Base-by-base conservation (phyloP, 345 rosid species). In the Hibiscus syriacus region DNA sequence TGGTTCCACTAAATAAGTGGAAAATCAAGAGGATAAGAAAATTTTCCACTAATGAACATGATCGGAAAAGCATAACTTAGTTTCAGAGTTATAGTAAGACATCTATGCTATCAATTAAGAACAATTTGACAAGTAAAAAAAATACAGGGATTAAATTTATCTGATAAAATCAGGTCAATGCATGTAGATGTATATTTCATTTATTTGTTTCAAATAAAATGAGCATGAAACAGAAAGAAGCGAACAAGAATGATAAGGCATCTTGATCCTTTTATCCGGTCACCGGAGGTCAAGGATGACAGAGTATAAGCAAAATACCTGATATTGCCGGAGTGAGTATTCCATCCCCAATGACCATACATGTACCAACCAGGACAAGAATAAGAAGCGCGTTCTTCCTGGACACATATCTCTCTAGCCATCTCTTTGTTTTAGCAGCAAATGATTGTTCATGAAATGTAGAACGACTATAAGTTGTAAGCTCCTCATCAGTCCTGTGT, bases 251-350 rank as follows among this genome's bases (percentile, higher is more conserved):
- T 46, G 10, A 20, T 5, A n/a, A 46, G 20, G 19, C 52, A 46
- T n/a, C 9, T 46, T n/a, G n/a, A 46, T 46, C 52, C 22, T 46
- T 46, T n/a, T 46, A 46, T 46, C 52, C 52, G 20, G 27, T 20
- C 55, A 20, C 3, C 9, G 55, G 55, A 20, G 26, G 3, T 52
- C 55, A 52, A 52, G 55, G 26, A 52, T 52, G 27, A 52, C 3
- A 23, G 55, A 52, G 48, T 19, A 17, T 53, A 43, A 30, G 34
- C 22, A 39, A 13, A 22, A 41, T 81, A 90, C 99, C 99, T 23
- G 99, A 94, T 73, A 94, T 94, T 19, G 98, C 99, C 67, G 99
- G 99, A 65, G 99, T 94, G 66, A 94, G 86, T 71, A 94, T 89
- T 53, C 99, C 98, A 77, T 94, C 99, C 57, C 99, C 98, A 25